Evolutionary conservation across 1,284 basidiomycete genomes (phyloP).

Genomic region (Schizophyllum commune): DNA sequence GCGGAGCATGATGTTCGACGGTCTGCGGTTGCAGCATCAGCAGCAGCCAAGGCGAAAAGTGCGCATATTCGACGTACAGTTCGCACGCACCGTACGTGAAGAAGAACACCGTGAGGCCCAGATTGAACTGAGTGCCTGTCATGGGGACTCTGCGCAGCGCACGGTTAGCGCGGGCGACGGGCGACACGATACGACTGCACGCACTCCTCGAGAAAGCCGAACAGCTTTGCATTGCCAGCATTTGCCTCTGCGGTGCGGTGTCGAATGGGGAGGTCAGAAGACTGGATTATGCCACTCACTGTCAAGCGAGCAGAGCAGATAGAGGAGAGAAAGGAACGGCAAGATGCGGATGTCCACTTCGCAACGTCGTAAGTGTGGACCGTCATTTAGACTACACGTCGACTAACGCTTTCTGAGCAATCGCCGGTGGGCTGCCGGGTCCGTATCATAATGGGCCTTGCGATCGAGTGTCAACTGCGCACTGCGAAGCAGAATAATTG

Average conservation of each 20-base stretch:
- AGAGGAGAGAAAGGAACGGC: conserved; percentile 4
- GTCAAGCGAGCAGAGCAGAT: conserved; percentile 6
- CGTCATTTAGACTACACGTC: too few relatives aligned
- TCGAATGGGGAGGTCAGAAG: not conserved
- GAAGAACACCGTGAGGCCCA: conserved; percentile 6
- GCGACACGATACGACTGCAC: not conserved
- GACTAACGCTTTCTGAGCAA: conserved; percentile 3
- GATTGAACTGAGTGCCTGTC: conserved; percentile 8
- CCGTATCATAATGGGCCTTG: conserved; percentile 1
- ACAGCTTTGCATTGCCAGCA: conserved; percentile 6
- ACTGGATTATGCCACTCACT: not conserved
- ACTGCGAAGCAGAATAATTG: not conserved
- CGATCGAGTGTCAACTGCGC: not conserved
- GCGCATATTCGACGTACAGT: not conserved
- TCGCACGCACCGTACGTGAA: conserved; percentile 7
- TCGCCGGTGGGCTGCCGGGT: not conserved
- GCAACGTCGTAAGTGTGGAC: not conserved
- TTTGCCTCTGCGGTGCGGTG: conserved; percentile 1
- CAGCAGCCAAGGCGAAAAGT: not conserved
- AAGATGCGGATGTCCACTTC: conserved; percentile 3
- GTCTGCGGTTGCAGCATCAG: not conserved
- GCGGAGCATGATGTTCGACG: conserved; percentile 9
- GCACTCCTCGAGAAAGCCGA: conserved; percentile 1
- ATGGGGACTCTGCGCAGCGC: conserved; percentile 1
- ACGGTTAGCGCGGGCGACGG: not conserved